These are phyloP conservation scores for Aureobasidium uvarum DNA, from an alignment of 2,329 filamentous ascomycete genomes.

Conservation along the genomic window DNA sequence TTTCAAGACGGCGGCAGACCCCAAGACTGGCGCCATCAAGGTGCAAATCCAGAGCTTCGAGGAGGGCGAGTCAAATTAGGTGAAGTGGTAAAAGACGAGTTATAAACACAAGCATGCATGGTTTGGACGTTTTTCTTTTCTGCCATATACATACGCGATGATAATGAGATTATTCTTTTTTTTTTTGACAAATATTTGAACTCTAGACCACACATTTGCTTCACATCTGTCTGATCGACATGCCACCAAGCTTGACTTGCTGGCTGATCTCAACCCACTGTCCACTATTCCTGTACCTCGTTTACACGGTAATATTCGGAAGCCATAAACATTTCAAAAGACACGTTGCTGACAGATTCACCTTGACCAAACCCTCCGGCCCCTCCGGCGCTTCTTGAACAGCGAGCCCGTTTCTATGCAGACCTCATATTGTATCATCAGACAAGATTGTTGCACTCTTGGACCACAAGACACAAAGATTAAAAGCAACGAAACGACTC, in stretches of 20 bases:
- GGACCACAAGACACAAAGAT: too few species aligned
- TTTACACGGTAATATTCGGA: too few species aligned
- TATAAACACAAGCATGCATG: slow-evolving; percentile 10
- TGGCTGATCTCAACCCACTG: background rate
- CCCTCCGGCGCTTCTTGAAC: too few species aligned
- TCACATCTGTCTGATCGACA: background rate
- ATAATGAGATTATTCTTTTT: slow-evolving; percentile 16
- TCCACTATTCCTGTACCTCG: too few species aligned
- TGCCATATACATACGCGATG: slow-evolving; percentile 15
- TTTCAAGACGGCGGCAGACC: slow-evolving; percentile 83
- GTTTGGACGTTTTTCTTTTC: background rate
- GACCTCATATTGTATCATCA: too few species aligned
- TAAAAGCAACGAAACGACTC: too few species aligned
- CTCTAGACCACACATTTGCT: background rate
- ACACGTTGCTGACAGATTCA: too few species aligned
- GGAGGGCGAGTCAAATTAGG: slow-evolving; percentile 35
- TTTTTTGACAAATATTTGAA: background rate
- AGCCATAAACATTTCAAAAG: too few species aligned
- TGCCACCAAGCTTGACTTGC: background rate
- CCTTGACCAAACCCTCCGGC: too few species aligned
- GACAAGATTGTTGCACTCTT: too few species aligned
- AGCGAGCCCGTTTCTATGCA: too few species aligned
- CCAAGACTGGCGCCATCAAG: slow-evolving; percentile 95
- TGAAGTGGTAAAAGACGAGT: background rate
- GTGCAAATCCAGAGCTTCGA: slow-evolving; percentile 79